Base-by-base conservation (phyloP, 2,329 filamentous ascomycete genomes). In the Aaosphaeria pasadenensis region DNA sequence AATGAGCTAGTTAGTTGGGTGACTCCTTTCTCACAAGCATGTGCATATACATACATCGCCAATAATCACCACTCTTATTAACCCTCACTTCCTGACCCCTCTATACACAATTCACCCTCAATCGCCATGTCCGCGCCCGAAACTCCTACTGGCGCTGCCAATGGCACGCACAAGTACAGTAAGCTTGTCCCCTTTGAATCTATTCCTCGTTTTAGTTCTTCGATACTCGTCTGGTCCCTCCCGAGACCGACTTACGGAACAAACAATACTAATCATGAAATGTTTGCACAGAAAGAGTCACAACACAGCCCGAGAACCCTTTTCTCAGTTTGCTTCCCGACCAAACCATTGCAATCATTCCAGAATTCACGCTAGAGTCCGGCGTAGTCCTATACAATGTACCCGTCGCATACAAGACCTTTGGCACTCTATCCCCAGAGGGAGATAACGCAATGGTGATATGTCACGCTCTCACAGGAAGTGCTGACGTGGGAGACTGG, bases 291-390 rank as follows among this genome's bases (percentile, higher is more conserved):
- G 71, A 60, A 46, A 64, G 62, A 56, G 60, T 69, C n/a, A 60
- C 60, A 7, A 55, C 81, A 47, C 90, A 96, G 72, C 85, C 88
- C 63, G 92, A 96, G 75, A 99, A 97, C 74, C 92, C 91, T 30
- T 97, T 91, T 69, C 84, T 89, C 51, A 74, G 80, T 55, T 79
- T 97, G 64, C 95, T 99, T 45, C 86, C 90, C 45, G 87, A 96
- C 62, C 94, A 97, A 74, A 80, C 87, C 46, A 87, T 95, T 63
- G 90, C 88, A 48, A 83, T 94, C 51, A 83, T 99, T 47, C 92
- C 94, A 2, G 85, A 86, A 29, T 96, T 96, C 70, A 91, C 87
- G 6, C 87, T 99, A 56, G 94, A 99, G 71, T 97, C 91, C 2
- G 94, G 94, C 43, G 89, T 88, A 28, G 87, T 82, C 1, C 79